These are phyloP conservation scores for Pythium grandisporangium DNA, from an alignment of 352 stramenopile species.

Conservation along the genomic window DNA sequence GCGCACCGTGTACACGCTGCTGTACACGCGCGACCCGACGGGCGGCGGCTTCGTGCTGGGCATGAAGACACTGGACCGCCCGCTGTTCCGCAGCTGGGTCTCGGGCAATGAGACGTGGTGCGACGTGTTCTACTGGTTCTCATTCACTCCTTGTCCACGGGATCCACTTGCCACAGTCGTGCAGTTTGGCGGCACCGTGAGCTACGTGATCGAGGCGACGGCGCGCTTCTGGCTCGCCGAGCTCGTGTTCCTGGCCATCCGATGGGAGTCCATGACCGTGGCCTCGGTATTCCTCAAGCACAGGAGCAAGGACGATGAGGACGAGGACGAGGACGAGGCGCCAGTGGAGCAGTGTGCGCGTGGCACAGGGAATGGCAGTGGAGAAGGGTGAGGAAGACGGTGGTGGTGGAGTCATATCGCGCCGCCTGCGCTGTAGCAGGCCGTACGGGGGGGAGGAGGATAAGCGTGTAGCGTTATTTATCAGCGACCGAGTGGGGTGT, in stretches of 20 bases:
- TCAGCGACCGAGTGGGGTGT: too few relatives aligned
- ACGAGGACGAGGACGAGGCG: too few relatives aligned
- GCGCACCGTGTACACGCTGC: constrained; percentile 40
- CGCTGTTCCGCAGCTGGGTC: constrained; percentile 29
- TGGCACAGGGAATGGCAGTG: too few relatives aligned
- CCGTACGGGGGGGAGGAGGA: too few relatives aligned
- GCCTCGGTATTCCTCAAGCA: background rate
- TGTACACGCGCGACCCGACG: constrained; percentile 14
- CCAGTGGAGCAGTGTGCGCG: too few relatives aligned
- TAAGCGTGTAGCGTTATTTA: too few relatives aligned
- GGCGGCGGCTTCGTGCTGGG: constrained; percentile 22
- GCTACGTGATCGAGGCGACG: background rate
- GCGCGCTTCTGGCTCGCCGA: background rate
- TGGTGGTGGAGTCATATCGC: too few relatives aligned
- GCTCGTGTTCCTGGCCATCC: background rate
- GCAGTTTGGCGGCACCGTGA: constrained; percentile 36
- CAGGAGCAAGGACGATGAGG: too few relatives aligned
- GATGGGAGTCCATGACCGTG: background rate
- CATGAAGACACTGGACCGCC: constrained; percentile 59
- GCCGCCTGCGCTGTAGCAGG: too few relatives aligned
- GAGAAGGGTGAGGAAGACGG: too few relatives aligned
- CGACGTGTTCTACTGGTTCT: constrained; percentile 63
- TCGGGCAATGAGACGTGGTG: constrained; percentile 36
- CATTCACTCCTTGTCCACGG: background rate
- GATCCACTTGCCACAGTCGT: constrained; percentile 2